A percentile compares a stretch with the other conserved stretches of the same genome.
phyloP scores from a whole-genome alignment of 257 asterid species.

The Penstemon newberryi region DNA sequence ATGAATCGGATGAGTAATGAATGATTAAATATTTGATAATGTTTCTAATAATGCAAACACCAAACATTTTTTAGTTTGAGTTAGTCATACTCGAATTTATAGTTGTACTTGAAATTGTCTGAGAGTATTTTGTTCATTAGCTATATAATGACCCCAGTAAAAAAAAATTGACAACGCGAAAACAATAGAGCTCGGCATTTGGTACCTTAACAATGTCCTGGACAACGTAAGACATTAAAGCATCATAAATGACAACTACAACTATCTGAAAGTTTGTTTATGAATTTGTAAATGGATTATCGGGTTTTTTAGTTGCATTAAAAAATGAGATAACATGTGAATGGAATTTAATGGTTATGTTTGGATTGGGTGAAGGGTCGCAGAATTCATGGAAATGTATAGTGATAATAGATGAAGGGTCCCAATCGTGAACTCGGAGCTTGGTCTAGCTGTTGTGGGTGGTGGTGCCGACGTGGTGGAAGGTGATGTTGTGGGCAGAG shows the following conservation, averaged over 20 bases:
- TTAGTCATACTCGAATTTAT: too few relatives aligned
- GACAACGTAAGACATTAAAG: slow-evolving; percentile 33
- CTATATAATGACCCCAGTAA: slow-evolving; percentile 6
- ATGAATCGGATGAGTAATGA: too few relatives aligned
- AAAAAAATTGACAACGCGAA: slow-evolving; percentile 23
- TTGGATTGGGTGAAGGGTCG: slow-evolving; percentile 30
- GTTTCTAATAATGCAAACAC: too few relatives aligned
- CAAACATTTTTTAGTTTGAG: too few relatives aligned
- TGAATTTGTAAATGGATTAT: slow-evolving; percentile 25
- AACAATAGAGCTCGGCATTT: slow-evolving; percentile 31
- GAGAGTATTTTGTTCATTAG: too few relatives aligned
- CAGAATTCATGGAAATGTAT: slow-evolving; percentile 25
- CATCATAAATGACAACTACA: slow-evolving; percentile 34
- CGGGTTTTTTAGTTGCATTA: slow-evolving; percentile 28
- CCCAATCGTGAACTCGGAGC: slow-evolving; percentile 23
- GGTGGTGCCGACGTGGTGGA: slow-evolving; percentile 24
- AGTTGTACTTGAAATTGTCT: too few relatives aligned
- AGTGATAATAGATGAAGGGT: slow-evolving; percentile 6
- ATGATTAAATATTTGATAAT: too few relatives aligned
- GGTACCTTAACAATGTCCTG: slow-evolving; percentile 26
- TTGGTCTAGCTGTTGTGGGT: slow-evolving; percentile 23
- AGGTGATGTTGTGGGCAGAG: slow-evolving; percentile 21
- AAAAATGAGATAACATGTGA: slow-evolving; percentile 29
- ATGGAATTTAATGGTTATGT: slow-evolving; percentile 23
- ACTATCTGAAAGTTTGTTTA: not conserved